Conservation (phyloP, 2,329 filamentous ascomycete genomes). For the Hymenoscyphus albidus region DNA sequence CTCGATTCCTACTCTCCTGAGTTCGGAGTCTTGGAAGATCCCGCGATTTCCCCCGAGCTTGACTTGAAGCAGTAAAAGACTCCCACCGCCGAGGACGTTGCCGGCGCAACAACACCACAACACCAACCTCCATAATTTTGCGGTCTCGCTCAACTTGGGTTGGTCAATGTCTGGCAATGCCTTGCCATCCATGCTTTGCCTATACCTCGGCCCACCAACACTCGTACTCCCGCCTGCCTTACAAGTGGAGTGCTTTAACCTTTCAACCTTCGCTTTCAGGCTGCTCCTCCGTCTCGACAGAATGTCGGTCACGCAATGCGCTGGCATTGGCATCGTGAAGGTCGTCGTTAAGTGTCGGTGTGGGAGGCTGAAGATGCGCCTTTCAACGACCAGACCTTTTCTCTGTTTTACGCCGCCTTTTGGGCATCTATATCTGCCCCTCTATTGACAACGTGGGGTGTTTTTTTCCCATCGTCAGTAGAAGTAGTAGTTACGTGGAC, state of each 20-base stretch:
- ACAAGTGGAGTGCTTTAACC: not conserved
- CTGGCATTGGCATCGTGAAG: not conserved
- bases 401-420: conserved; percentile 1
- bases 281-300: conserved; percentile 1
- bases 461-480: not conserved
- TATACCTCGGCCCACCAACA: not conserved
- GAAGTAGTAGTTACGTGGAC: no score
- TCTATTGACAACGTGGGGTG: not conserved
- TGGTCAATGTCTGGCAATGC: no score
- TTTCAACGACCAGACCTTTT: not conserved
- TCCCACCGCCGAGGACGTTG: not conserved
- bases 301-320: conserved; percentile 3
- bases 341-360: not conserved
- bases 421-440: conserved; percentile 1
- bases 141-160: no score
- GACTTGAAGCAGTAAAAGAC: not conserved
- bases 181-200: no score
- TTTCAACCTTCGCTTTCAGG: conserved; percentile 4
- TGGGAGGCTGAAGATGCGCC: not conserved
- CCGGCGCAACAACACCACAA: not conserved
- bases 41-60: not conserved
- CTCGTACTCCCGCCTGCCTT: not conserved
- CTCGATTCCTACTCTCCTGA: not conserved
- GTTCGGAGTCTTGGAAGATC: not conserved
- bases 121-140: not conserved